These are phyloP conservation scores for Microdochium nivale DNA, from an alignment of 2,329 filamentous ascomycete species.

Conservation along the genomic window DNA sequence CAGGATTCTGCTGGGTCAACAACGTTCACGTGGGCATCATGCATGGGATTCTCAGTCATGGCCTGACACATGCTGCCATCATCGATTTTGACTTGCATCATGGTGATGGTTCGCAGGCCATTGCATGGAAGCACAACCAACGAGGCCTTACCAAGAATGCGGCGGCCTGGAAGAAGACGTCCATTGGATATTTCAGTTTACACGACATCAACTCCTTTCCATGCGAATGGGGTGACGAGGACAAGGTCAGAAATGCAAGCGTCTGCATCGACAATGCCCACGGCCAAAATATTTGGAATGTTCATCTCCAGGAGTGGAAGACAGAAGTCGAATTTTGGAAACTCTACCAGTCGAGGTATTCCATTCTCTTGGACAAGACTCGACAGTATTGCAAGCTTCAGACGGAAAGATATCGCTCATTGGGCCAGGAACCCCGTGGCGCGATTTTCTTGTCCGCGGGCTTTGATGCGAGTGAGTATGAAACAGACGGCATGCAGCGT, in stretches of 20 bases:
- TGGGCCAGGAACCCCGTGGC: slow-evolving; percentile 60
- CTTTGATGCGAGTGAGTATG: slow-evolving; percentile 95
- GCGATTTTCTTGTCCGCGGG: slow-evolving; percentile 94
- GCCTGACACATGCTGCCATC: slow-evolving; percentile 87
- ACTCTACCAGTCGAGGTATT: slow-evolving; percentile 75
- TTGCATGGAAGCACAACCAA: slow-evolving; percentile 84
- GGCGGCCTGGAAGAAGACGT: slow-evolving; percentile 68
- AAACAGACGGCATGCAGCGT: slow-evolving; percentile 85
- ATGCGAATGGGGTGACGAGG: slow-evolving; percentile 86
- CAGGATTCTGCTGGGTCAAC: slow-evolving; percentile 97
- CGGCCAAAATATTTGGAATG: slow-evolving; percentile 91
- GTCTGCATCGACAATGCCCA: slow-evolving; percentile 92
- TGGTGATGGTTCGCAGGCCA: slow-evolving; percentile 90
- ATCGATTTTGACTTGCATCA: slow-evolving; percentile 90
- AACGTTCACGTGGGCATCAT: slow-evolving; percentile 97
- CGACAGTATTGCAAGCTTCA: slow-evolving; percentile 68
- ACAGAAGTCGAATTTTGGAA: slow-evolving; percentile 79
- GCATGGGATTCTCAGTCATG: slow-evolving; percentile 75
- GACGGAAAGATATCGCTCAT: slow-evolving; percentile 52
- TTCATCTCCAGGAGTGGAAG: slow-evolving; percentile 85
- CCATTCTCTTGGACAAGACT: slow-evolving; percentile 70
- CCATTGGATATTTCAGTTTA: slow-evolving; percentile 91
- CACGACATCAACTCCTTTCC: slow-evolving; percentile 99
- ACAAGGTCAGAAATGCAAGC: slow-evolving; percentile 90
- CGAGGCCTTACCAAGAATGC: slow-evolving; percentile 65